phyloP scores from a whole-genome alignment of 23 red algal genomes.

The Agarophyton chilense region DNA sequence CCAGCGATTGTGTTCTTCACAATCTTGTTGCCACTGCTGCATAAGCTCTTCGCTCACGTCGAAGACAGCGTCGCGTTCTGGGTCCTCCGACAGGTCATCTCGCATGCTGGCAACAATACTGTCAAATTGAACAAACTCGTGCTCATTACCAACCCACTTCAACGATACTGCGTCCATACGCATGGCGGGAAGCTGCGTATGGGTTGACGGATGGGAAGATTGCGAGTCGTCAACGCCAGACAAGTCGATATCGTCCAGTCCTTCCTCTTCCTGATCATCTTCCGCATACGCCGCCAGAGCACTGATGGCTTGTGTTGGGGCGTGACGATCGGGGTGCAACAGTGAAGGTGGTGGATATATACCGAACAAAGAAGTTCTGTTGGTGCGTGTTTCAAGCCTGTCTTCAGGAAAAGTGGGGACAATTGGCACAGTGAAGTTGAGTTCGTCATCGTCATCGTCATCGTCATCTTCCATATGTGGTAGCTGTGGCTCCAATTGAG shows the following conservation, averaged over 20 bases:
- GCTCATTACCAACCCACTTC: slow-evolving; percentile 41
- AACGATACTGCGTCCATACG: slow-evolving; percentile 12
- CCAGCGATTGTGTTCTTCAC: neutral
- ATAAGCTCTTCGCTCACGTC: neutral
- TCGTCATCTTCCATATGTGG: too few relatives aligned
- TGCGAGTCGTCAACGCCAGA: neutral
- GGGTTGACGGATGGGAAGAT: neutral
- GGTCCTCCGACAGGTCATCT: neutral
- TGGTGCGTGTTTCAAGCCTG: neutral
- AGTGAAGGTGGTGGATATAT: neutral
- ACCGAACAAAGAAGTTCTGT: neutral
- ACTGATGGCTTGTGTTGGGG: neutral
- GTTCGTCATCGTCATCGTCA: neutral
- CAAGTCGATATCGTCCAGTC: neutral
- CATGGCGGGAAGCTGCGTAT: neutral
- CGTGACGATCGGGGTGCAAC: neutral
- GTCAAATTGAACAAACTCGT: slow-evolving; percentile 26
- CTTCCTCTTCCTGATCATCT: slow-evolving; percentile 3
- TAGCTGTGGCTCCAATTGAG: too few relatives aligned
- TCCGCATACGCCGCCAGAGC: neutral
- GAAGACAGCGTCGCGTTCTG: neutral
- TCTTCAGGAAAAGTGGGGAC: neutral
- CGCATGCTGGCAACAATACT: neutral
- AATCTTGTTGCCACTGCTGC: neutral
- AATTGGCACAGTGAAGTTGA: neutral